phyloP scores from a whole-genome alignment of 495 filamentous ascomycete species.

The Neurospora tetrasperma region DNA sequence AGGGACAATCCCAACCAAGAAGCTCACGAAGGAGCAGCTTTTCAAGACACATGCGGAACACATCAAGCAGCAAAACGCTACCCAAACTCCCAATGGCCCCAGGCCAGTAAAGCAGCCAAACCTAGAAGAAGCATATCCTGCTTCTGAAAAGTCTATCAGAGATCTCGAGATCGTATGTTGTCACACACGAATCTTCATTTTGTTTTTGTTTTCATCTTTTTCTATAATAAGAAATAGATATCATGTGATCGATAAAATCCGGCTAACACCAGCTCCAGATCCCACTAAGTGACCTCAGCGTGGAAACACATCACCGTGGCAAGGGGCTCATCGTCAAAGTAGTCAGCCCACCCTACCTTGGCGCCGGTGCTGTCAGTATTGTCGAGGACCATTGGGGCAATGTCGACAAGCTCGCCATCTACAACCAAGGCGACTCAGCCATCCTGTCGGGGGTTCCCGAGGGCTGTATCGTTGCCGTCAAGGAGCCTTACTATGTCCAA shows the following conservation, averaged over 20 bases:
- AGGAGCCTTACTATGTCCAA: slow-evolving; percentile 43
- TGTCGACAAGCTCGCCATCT: slow-evolving; percentile 37
- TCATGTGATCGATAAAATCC: background rate
- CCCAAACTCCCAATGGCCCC: slow-evolving; percentile 11
- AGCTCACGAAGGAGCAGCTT: slow-evolving; percentile 20
- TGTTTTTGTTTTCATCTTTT: too few relatives aligned
- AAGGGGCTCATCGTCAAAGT: slow-evolving; percentile 33
- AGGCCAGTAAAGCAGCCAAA: slow-evolving; percentile 27
- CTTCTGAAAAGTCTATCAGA: slow-evolving; percentile 23
- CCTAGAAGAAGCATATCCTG: slow-evolving; percentile 21
- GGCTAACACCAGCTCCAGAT: slow-evolving; percentile 10
- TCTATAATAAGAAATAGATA: too few relatives aligned
- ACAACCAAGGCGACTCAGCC: slow-evolving; percentile 30
- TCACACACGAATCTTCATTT: background rate
- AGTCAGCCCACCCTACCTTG: slow-evolving; percentile 28
- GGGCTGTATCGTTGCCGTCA: slow-evolving; percentile 34
- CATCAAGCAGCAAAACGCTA: slow-evolving; percentile 20
- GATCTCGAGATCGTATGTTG: slow-evolving; percentile 23
- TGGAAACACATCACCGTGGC: slow-evolving; percentile 44
- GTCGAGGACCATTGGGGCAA: slow-evolving; percentile 41
- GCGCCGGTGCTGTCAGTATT: slow-evolving; percentile 34
- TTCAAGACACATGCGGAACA: slow-evolving; percentile 22
- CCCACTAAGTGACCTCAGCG: slow-evolving; percentile 24
- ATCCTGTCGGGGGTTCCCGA: slow-evolving; percentile 24
- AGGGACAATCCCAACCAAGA: slow-evolving; percentile 9